Percentiles rank a stretch among this genome's conserved stretches.
Conservation (phyloP, 2,329 filamentous ascomycete genomes). For the Orbilia blumenaviensis region DNA sequence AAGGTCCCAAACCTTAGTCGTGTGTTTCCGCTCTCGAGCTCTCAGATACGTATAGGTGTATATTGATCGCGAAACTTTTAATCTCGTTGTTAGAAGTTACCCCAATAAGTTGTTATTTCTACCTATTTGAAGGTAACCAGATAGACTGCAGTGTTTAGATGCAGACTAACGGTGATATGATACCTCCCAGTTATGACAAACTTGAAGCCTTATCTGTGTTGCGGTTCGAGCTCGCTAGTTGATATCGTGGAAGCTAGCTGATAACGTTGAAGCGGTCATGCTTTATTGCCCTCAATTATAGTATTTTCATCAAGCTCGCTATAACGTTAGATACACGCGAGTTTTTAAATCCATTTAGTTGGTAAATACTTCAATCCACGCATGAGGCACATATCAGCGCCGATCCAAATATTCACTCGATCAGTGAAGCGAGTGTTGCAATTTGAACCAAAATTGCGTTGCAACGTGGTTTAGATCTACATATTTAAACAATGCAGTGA, state of each 20-base stretch:
- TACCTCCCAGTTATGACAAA: not conserved
- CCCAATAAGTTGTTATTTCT: too few species aligned
- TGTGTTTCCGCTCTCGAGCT: too few species aligned
- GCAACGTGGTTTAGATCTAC: not conserved
- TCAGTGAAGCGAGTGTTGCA: not conserved
- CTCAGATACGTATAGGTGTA: too few species aligned
- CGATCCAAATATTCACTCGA: not conserved
- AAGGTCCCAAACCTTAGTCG: too few species aligned
- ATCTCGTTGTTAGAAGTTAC: too few species aligned
- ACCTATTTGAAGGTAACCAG: too few species aligned
- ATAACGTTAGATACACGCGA: conserved; percentile 16
- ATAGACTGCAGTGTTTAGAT: too few species aligned
- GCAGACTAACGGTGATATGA: not conserved
- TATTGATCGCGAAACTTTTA: too few species aligned
- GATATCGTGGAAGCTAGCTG: not conserved
- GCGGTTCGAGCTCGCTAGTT: not conserved
- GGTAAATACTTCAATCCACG: conserved; percentile 1
- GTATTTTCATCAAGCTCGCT: not conserved
- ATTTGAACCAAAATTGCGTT: not conserved
- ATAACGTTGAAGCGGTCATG: not conserved
- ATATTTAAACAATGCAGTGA: too few species aligned
- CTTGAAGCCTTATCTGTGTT: not conserved
- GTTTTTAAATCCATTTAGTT: conserved; percentile 1
- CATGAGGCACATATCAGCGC: not conserved
- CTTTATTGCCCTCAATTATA: conserved; percentile 7